Evolutionary conservation across 1,284 basidiomycete species (phyloP).

Genomic region (Pascua sp.): DNA sequence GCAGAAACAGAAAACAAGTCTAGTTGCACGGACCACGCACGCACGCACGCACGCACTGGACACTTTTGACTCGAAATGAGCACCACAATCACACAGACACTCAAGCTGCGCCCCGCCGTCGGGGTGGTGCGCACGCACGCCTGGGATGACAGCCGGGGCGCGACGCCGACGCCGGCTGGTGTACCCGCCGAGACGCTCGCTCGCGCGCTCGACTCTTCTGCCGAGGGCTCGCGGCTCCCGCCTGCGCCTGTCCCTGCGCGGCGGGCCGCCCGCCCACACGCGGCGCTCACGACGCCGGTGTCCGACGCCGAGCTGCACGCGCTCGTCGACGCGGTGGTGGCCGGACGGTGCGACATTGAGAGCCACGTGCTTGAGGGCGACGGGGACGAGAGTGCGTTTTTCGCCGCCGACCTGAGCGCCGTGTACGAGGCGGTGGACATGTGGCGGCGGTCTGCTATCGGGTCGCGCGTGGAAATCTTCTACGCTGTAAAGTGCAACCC

Average conservation of each 20-base stretch:
- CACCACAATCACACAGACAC: conserved; percentile 22
- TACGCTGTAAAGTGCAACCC: conserved; percentile 98
- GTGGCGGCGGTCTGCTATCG: conserved; percentile 75
- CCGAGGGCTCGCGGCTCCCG: conserved; percentile 28
- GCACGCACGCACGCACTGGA: too few species aligned
- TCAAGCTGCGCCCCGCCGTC: conserved; percentile 4
- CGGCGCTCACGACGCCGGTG: conserved; percentile 26
- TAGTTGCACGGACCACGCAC: not conserved
- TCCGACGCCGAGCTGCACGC: conserved; percentile 33
- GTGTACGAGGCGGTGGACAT: conserved; percentile 82
- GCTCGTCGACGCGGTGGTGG: conserved; percentile 33
- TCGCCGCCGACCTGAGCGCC: conserved; percentile 86
- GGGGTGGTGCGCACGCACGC: conserved; percentile 16
- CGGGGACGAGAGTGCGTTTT: conserved; percentile 80
- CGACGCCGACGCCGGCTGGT: not conserved
- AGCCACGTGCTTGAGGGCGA: conserved; percentile 12
- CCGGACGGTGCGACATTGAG: conserved; percentile 16
- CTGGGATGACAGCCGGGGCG: conserved; percentile 12
- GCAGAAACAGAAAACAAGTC: not conserved
- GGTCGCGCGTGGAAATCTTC: conserved; percentile 75
- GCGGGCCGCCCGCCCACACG: conserved; percentile 17
- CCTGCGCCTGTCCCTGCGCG: conserved; percentile 12
- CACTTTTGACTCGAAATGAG: conserved; percentile 16
- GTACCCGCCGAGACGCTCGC: conserved; percentile 28
- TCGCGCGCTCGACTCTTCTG: conserved; percentile 35